Conservation (phyloP, 2,329 filamentous ascomycete species). For the Diaporthe amygdali region DNA sequence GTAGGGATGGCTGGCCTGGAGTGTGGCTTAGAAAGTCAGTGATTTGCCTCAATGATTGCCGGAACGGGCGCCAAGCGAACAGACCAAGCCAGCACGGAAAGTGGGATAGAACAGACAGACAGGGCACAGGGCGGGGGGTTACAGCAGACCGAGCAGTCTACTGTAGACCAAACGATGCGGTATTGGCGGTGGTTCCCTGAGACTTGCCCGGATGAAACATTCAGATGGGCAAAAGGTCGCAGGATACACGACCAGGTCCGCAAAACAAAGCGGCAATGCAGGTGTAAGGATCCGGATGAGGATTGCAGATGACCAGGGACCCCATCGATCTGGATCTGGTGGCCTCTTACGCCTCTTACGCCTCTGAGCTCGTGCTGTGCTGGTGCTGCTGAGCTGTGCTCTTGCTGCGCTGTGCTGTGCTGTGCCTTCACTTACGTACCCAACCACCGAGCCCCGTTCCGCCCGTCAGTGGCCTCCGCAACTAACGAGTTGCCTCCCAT, state of each 20-base stretch:
- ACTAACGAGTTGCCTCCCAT: constrained; percentile 2
- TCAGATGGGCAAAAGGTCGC: constrained; percentile 8
- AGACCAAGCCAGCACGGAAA: constrained; percentile 6
- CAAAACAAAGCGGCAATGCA: constrained; percentile 15
- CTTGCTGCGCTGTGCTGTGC: background rate
- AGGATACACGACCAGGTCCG: background rate
- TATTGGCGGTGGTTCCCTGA: background rate
- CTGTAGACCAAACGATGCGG: no score
- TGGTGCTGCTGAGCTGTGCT: background rate
- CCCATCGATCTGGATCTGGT: background rate
- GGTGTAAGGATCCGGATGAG: background rate
- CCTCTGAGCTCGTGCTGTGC: background rate
- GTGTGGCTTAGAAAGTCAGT: constrained; percentile 18
- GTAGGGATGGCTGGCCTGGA: constrained; percentile 12
- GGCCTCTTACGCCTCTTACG: no score
- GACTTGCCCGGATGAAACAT: constrained; percentile 17
- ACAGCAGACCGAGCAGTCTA: no score
- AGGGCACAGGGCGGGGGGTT: no score
- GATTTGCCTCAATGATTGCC: constrained; percentile 15
- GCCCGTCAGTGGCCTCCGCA: background rate
- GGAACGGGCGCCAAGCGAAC: constrained; percentile 17
- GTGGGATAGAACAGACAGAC: constrained; percentile 12
- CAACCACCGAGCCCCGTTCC: background rate
- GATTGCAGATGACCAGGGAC: background rate
- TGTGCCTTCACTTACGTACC: background rate